Conservation (phyloP, 2,329 filamentous ascomycete species). For the Stachybotrys echinatus region DNA sequence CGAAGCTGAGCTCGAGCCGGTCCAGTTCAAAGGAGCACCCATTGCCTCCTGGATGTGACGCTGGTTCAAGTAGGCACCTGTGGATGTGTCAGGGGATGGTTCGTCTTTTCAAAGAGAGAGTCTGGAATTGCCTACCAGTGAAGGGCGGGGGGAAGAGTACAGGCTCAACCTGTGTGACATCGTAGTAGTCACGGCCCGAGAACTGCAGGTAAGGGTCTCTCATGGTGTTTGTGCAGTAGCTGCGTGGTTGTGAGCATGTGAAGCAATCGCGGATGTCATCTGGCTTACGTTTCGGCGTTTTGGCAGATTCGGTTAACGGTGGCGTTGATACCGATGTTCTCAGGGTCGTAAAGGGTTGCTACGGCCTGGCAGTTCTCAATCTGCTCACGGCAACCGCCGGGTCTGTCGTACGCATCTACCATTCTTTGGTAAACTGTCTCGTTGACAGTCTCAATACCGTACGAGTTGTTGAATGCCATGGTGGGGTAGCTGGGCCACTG, state of each 20-base stretch:
- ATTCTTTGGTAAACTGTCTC: constrained; percentile 11
- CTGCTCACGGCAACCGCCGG: constrained; percentile 8
- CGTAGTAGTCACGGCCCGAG: constrained; percentile 12
- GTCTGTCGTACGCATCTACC: constrained; percentile 21
- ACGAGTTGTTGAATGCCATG: constrained; percentile 26
- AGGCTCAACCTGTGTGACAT: constrained; percentile 12
- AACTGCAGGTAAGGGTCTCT: constrained; percentile 8
- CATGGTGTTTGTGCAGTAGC: constrained; percentile 7
- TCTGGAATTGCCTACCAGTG: too few relatives aligned
- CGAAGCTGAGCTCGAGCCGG: constrained; percentile 7
- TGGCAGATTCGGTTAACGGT: constrained; percentile 9
- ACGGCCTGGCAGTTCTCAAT: constrained; percentile 13
- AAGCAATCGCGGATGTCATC: neutral
- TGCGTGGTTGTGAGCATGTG: neutral
- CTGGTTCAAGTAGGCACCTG: constrained; percentile 13
- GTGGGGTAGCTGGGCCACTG: constrained; percentile 26
- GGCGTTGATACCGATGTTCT: constrained; percentile 9
- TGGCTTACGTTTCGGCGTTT: constrained; percentile 2
- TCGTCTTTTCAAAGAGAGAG: too few relatives aligned
- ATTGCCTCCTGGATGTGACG: constrained; percentile 3
- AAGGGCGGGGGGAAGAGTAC: constrained; percentile 10
- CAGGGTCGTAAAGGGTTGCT: constrained; percentile 10
- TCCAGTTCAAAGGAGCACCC: constrained; percentile 6
- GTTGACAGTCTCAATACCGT: constrained; percentile 20
- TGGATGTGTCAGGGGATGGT: too few relatives aligned